A percentile compares a stretch with the other conserved stretches of the same genome.
Evolutionary conservation across 1,284 basidiomycete species (phyloP).

Genomic region (Melanopsichium pennsylvanicum): DNA sequence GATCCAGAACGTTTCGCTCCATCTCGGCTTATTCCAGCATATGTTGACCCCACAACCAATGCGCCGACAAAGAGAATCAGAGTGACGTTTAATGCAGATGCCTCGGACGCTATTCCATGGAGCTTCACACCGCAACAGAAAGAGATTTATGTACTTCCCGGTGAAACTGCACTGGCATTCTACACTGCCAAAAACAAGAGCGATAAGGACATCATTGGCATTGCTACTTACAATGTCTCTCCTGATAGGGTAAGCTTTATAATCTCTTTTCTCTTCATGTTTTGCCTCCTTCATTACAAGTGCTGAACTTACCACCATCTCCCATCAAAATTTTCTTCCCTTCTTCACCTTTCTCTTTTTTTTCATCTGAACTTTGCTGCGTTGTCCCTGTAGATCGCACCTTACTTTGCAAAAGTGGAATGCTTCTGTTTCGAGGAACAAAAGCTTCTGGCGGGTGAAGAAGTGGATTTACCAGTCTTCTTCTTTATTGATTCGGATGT

Average conservation of each 20-base stretch:
- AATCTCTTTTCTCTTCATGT: neutral
- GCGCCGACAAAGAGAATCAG: slow-evolving; percentile 72
- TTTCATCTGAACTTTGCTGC: neutral
- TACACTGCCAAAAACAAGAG: slow-evolving; percentile 91
- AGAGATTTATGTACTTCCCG: slow-evolving; percentile 87
- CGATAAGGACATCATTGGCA: slow-evolving; percentile 89
- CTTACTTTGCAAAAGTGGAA: slow-evolving; percentile 99
- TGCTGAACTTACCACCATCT: no score
- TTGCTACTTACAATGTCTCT: slow-evolving; percentile 97
- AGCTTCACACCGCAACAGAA: slow-evolving; percentile 89
- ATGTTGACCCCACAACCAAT: slow-evolving; percentile 66
- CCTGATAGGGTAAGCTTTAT: slow-evolving; percentile 78
- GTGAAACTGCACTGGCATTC: slow-evolving; percentile 95
- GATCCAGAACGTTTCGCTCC: slow-evolving; percentile 54
- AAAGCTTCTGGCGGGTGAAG: slow-evolving; percentile 89
- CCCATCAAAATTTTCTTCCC: no score
- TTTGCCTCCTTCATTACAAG: no score
- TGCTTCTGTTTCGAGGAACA: slow-evolving; percentile 99
- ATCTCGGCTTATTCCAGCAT: slow-evolving; percentile 48
- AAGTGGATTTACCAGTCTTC: slow-evolving; percentile 96
- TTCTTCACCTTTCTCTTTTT: no score
- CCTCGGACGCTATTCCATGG: slow-evolving; percentile 89
- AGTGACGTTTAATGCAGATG: slow-evolving; percentile 94
- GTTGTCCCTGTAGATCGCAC: slow-evolving; percentile 82
- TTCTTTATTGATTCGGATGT: slow-evolving; percentile 99